Conservation (phyloP, 2,329 filamentous ascomycete species). For the Paecilomyces sp. region DNA sequence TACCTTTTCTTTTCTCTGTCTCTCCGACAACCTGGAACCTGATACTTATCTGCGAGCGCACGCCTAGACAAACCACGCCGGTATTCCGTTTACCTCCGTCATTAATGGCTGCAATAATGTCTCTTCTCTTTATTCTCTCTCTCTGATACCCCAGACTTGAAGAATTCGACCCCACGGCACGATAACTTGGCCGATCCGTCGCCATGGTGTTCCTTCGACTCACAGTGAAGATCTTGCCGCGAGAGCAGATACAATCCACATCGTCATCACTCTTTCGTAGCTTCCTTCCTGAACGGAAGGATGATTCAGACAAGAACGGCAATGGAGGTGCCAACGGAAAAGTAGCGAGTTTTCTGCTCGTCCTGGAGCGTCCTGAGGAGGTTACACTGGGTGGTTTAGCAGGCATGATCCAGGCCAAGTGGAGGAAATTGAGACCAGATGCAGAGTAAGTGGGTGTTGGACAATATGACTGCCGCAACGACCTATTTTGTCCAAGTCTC, state of each 20-base stretch:
- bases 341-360: slow-evolving; percentile 22
- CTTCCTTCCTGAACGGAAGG: slow-evolving; percentile 7
- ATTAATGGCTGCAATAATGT: background rate
- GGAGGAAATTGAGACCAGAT: slow-evolving; percentile 24
- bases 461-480: background rate
- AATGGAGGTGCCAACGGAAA: slow-evolving; percentile 6
- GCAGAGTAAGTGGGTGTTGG: slow-evolving; percentile 19
- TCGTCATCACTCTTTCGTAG: slow-evolving; percentile 7
- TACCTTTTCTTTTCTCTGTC: background rate
- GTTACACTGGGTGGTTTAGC: slow-evolving; percentile 22
- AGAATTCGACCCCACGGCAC: no score
- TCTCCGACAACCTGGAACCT: background rate
- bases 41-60: background rate
- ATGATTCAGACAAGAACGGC: slow-evolving; percentile 7
- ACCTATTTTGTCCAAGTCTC: background rate
- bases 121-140: background rate
- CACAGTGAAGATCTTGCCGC: slow-evolving; percentile 25
- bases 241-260: slow-evolving; percentile 12
- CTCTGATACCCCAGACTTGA: background rate
- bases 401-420: slow-evolving; percentile 24
- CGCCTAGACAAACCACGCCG: background rate
- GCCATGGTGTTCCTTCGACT: slow-evolving; percentile 31
- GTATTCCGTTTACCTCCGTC: background rate
- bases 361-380: slow-evolving; percentile 23
- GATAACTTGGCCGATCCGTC: background rate